Percentiles rank a stretch among this genome's conserved stretches.
Conservation (phyloP, 371 early-diverging fungal genomes). For the Syncephalastrum sp. region DNA sequence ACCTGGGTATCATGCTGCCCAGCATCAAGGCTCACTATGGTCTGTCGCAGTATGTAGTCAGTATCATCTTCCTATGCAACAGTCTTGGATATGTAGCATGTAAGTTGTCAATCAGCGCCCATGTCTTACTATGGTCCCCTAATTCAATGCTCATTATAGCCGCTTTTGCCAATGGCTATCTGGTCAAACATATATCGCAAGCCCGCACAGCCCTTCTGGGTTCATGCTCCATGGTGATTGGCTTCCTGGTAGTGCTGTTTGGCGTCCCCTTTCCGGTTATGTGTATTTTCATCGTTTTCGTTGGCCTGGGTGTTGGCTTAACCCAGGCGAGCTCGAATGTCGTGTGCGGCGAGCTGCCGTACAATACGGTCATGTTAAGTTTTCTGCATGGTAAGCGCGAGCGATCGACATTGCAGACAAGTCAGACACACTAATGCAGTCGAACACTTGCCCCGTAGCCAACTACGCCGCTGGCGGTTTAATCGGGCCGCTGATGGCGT, state of each 20-base stretch:
- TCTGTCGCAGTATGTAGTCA: slow-evolving; percentile 25
- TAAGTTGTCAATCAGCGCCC: neutral
- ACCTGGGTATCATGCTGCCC: slow-evolving; percentile 29
- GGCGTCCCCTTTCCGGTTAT: slow-evolving; percentile 23
- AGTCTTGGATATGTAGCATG: slow-evolving; percentile 21
- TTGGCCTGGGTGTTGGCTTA: slow-evolving; percentile 24
- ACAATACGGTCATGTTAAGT: slow-evolving; percentile 19
- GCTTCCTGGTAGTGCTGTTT: slow-evolving; percentile 14
- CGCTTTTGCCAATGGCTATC: slow-evolving; percentile 25
- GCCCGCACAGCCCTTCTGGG: slow-evolving; percentile 19
- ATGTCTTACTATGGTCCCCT: neutral
- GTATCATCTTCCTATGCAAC: slow-evolving; percentile 22
- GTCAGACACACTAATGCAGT: neutral
- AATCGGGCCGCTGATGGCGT: slow-evolving; percentile 24
- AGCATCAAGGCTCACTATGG: slow-evolving; percentile 26
- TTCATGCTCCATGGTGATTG: slow-evolving; percentile 11
- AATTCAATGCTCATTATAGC: slow-evolving; percentile 6
- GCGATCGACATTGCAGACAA: too few species aligned
- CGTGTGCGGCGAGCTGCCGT: slow-evolving; percentile 20
- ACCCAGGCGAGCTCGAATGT: slow-evolving; percentile 22
- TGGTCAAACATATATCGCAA: slow-evolving; percentile 17
- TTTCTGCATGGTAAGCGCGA: slow-evolving; percentile 26
- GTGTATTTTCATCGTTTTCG: slow-evolving; percentile 17
- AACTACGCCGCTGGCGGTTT: slow-evolving; percentile 25
- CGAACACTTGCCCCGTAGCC: slow-evolving; percentile 9